Percentiles rank a stretch among this genome's conserved stretches.
Conservation (phyloP, 495 filamentous ascomycete genomes). For the Penicillium cataractarum region DNA sequence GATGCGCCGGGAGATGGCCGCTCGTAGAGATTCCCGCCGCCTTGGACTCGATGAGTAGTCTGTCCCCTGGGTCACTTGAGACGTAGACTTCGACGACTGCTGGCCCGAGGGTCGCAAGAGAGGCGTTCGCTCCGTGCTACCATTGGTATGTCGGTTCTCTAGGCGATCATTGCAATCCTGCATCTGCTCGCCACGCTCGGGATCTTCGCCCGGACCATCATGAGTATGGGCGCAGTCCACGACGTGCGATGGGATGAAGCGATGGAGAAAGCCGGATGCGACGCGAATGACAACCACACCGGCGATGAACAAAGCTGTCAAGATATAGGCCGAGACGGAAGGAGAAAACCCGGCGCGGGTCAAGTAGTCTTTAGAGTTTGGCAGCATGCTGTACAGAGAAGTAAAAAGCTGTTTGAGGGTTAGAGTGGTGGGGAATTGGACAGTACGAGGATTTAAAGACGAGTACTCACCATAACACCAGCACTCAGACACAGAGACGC, state of each 20-base stretch:
- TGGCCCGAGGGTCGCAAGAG: constrained; percentile 31
- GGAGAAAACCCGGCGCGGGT: constrained; percentile 65
- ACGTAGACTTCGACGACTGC: constrained; percentile 30
- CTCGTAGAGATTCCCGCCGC: constrained; percentile 44
- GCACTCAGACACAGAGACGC: constrained; percentile 90
- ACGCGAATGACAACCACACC: constrained; percentile 86
- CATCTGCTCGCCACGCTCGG: constrained; percentile 32
- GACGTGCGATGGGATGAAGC: constrained; percentile 85
- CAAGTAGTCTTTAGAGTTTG: constrained; percentile 78
- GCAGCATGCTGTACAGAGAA: constrained; percentile 92
- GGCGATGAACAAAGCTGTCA: constrained; percentile 76
- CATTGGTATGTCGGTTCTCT: constrained; percentile 23
- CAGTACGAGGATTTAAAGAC: neutral
- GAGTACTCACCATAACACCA: constrained; percentile 84
- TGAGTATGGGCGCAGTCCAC: constrained; percentile 92
- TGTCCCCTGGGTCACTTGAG: constrained; percentile 27
- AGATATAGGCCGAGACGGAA: constrained; percentile 65
- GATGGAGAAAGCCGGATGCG: constrained; percentile 78
- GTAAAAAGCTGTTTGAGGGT: constrained; percentile 74
- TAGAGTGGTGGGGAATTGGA: constrained; percentile 8
- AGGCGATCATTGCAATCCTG: constrained; percentile 20
- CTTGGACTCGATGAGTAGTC: neutral
- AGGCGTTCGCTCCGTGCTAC: constrained; percentile 49
- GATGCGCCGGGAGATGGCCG: constrained; percentile 51
- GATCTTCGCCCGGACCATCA: constrained; percentile 38